A percentile compares a stretch with the other conserved stretches of the same genome.
Conservation (phyloP, 192 early-diverging fungal genomes). For the Backusella australiensis region DNA sequence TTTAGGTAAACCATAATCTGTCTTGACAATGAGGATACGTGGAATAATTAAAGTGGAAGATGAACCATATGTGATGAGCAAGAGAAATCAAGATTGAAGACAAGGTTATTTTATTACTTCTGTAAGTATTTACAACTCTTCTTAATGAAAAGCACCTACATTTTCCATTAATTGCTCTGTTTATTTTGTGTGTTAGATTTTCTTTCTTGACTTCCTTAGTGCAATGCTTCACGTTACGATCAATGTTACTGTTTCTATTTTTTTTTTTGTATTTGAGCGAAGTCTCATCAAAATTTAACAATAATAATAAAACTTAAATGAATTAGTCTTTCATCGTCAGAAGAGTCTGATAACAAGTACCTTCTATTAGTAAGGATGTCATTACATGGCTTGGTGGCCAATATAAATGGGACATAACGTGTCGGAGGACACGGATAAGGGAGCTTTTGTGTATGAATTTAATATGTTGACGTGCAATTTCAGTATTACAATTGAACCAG, state of each 20-base stretch:
- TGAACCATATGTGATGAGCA: constrained; percentile 2
- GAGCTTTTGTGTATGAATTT: neutral
- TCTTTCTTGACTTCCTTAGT: constrained; percentile 13
- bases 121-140: neutral
- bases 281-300: too few relatives aligned
- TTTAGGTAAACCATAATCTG: neutral
- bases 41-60: constrained; percentile 11
- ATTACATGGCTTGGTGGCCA: constrained; percentile 11
- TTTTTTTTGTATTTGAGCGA: too few relatives aligned
- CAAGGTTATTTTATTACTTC: constrained; percentile 13
- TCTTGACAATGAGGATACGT: neutral
- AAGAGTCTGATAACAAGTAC: constrained; percentile 11
- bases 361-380: constrained; percentile 5
- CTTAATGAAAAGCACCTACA: constrained; percentile 2
- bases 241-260: constrained; percentile 8
- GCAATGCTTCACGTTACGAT: neutral
- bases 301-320: too few relatives aligned
- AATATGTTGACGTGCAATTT: constrained; percentile 7
- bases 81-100: constrained; percentile 12
- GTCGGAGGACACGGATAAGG: neutral
- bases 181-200: neutral
- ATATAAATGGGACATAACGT: constrained; percentile 10
- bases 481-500: neutral
- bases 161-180: constrained; percentile 17
- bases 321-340: constrained; percentile 15